These are phyloP conservation scores for Aspergillus brunneoviolaceus DNA, from an alignment of 2,329 filamentous ascomycete genomes.

Conservation along the genomic window DNA sequence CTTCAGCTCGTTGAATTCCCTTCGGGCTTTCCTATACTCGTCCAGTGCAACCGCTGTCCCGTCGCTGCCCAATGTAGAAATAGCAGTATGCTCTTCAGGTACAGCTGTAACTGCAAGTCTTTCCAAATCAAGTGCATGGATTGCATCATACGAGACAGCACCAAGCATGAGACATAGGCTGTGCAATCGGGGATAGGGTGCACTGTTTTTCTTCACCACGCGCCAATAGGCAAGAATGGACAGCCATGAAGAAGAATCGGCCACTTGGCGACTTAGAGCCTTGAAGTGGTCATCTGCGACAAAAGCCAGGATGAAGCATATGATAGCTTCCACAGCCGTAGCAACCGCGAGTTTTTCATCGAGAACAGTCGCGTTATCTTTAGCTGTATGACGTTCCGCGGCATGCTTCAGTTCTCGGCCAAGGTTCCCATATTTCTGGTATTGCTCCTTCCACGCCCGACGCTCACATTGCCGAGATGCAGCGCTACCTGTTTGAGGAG, in stretches of 20 bases:
- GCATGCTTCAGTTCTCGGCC: slow-evolving; percentile 50
- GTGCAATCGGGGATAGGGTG: slow-evolving; percentile 41
- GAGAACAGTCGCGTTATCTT: slow-evolving; percentile 27
- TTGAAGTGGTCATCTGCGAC: slow-evolving; percentile 44
- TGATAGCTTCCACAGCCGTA: slow-evolving; percentile 46
- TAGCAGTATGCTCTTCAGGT: slow-evolving; percentile 39
- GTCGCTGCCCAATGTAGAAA: slow-evolving; percentile 47
- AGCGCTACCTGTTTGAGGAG: slow-evolving; percentile 27
- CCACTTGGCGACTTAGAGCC: slow-evolving; percentile 35
- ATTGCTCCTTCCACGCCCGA: slow-evolving; percentile 45
- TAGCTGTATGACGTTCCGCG: slow-evolving; percentile 37
- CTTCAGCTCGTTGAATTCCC: slow-evolving; percentile 43
- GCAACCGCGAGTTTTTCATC: slow-evolving; percentile 41
- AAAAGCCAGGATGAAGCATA: slow-evolving; percentile 51
- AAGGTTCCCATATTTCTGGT: slow-evolving; percentile 42
- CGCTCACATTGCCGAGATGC: slow-evolving; percentile 35
- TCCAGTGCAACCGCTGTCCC: slow-evolving; percentile 37
- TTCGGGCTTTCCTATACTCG: slow-evolving; percentile 38
- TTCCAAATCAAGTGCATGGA: slow-evolving; percentile 47
- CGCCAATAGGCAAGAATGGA: slow-evolving; percentile 50
- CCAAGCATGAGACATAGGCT: slow-evolving; percentile 48
- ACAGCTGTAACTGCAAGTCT: slow-evolving; percentile 43
- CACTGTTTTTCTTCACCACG: slow-evolving; percentile 42
- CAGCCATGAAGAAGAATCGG: slow-evolving; percentile 46
- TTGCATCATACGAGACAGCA: slow-evolving; percentile 47